A percentile compares a stretch with the other conserved stretches of the same genome.
These are phyloP conservation scores for Plicaturopsis crispa DNA, from an alignment of 768 basidiomycete genomes.

Conservation along the genomic window DNA sequence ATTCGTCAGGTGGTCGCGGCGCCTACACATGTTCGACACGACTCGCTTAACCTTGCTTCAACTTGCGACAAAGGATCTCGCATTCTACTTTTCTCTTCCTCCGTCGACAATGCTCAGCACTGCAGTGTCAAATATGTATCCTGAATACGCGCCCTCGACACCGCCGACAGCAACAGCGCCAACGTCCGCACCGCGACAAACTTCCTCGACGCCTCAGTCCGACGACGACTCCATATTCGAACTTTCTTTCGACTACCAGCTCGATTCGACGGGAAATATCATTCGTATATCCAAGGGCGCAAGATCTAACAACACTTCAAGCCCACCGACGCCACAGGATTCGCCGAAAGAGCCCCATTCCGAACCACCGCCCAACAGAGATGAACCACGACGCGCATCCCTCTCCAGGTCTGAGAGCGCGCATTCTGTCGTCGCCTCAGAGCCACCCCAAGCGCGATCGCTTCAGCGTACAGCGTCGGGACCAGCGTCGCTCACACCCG, in stretches of 20 bases:
- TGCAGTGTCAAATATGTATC: too few relatives aligned
- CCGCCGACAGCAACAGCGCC: too few relatives aligned
- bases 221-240: slow-evolving; percentile 40
- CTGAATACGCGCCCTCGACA: too few relatives aligned
- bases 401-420: slow-evolving; percentile 65
- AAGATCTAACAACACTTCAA: slow-evolving; percentile 26
- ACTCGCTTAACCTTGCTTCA: too few relatives aligned
- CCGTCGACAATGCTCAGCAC: too few relatives aligned
- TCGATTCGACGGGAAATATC: slow-evolving; percentile 35
- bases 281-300: slow-evolving; percentile 39
- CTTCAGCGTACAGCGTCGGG: too few relatives aligned
- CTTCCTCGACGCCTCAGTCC: slow-evolving; percentile 26
- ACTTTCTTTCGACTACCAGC: slow-evolving; percentile 40
- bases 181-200: background rate
- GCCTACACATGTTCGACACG: too few relatives aligned
- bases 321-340: slow-evolving; percentile 35
- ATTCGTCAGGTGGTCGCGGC: too few relatives aligned
- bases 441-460: too few relatives aligned
- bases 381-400: slow-evolving; percentile 29
- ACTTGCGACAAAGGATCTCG: too few relatives aligned
- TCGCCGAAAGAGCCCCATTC: slow-evolving; percentile 1
- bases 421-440: slow-evolving; percentile 41
- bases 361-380: background rate
- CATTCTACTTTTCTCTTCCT: too few relatives aligned
- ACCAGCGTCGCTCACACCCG: too few relatives aligned